Evolutionary conservation across 306 rosid species (phyloP).

Genomic region (Quercus parvula): DNA sequence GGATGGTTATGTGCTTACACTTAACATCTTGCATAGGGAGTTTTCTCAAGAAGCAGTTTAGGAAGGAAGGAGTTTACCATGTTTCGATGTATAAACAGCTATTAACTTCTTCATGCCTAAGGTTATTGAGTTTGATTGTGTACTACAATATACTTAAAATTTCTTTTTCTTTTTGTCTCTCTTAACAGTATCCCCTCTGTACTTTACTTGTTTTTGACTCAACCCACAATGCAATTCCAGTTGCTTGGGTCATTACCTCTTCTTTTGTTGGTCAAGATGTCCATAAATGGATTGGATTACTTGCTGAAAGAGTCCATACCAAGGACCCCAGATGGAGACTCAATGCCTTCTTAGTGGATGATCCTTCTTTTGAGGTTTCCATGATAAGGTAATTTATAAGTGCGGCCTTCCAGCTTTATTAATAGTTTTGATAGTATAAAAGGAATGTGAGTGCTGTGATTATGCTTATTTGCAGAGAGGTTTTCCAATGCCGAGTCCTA

Average conservation of each 20-base stretch:
- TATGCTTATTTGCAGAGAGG: constrained; percentile 56
- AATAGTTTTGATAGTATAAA: neutral
- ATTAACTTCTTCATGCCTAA: neutral
- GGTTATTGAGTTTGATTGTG: neutral
- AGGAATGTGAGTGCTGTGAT: constrained; percentile 12
- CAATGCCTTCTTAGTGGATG: constrained; percentile 59
- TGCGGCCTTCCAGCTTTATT: constrained; percentile 5
- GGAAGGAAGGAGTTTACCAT: neutral
- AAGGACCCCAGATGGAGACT: constrained; percentile 74
- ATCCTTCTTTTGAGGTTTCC: constrained; percentile 60
- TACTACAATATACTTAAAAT: constrained; percentile 7
- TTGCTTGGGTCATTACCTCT: constrained; percentile 78
- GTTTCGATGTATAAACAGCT: neutral
- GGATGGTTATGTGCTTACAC: neutral
- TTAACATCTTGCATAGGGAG: neutral
- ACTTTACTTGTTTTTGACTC: constrained; percentile 73
- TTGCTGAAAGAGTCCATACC: constrained; percentile 50
- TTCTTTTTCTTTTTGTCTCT: constrained; percentile 10
- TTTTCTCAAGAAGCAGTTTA: neutral
- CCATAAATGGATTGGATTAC: constrained; percentile 65
- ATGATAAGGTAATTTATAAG: constrained; percentile 48
- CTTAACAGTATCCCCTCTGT: constrained; percentile 59
- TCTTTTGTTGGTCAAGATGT: constrained; percentile 50
- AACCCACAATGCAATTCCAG: constrained; percentile 75
- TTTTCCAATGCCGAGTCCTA: constrained; percentile 62